phyloP scores from a whole-genome alignment of 257 asterid genomes.

The Nicotiana noctiflora region DNA sequence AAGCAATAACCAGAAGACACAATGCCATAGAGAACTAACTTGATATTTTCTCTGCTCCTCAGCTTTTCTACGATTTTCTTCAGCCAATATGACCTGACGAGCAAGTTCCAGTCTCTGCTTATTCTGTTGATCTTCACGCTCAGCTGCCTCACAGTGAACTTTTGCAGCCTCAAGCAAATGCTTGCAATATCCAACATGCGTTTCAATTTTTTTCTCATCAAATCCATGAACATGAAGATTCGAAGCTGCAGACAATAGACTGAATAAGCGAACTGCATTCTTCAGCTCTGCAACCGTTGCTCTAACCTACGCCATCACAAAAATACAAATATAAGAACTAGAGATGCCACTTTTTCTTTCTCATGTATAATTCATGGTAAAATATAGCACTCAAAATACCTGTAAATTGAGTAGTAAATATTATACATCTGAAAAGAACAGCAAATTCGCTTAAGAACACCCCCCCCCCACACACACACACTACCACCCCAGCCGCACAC shows the following conservation, averaged over 20 bases:
- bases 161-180: constrained; percentile 92
- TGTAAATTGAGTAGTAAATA: neutral
- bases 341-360: neutral
- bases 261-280: constrained; percentile 94
- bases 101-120: constrained; percentile 72
- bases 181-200: constrained; percentile 95
- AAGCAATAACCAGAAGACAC: neutral
- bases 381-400: neutral
- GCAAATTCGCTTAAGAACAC: too few relatives aligned
- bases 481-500: too few relatives aligned
- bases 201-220: constrained; percentile 94
- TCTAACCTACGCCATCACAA: constrained; percentile 46
- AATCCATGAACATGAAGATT: constrained; percentile 87
- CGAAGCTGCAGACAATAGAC: constrained; percentile 81
- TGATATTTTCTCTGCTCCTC: constrained; percentile 88
- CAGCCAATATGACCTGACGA: constrained; percentile 85
- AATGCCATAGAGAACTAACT: constrained; percentile 32
- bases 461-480: too few relatives aligned
- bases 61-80: constrained; percentile 79
- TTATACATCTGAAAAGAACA: neutral
- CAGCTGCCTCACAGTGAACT: constrained; percentile 91
- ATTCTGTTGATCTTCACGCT: constrained; percentile 84
- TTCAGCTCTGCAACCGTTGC: constrained; percentile 92
- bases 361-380: neutral
- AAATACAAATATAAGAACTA: neutral